Percentiles rank a stretch among this genome's conserved stretches.
These are phyloP conservation scores for Hyphopichia fennica DNA, from an alignment of 1,139 yeast species.

Conservation along the genomic window DNA sequence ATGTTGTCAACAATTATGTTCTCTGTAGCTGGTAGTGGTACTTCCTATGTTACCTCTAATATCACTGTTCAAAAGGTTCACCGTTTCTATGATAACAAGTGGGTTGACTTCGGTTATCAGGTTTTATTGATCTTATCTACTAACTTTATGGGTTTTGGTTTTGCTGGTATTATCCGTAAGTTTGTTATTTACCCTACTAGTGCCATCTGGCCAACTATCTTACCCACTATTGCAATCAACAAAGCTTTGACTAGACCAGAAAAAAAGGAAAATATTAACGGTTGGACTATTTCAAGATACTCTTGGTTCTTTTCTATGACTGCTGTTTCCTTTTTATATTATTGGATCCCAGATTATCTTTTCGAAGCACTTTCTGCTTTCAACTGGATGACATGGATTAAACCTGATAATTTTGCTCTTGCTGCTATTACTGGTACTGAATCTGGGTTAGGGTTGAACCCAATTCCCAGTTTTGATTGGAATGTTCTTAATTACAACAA, in stretches of 20 bases:
- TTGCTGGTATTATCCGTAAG: constrained; percentile 60
- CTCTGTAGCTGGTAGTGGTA: constrained; percentile 15
- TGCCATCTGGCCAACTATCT: constrained; percentile 56
- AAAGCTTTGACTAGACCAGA: constrained; percentile 49
- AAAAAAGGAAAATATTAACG: constrained; percentile 37
- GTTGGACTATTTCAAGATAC: constrained; percentile 36
- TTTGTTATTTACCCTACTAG: constrained; percentile 57
- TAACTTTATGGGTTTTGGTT: constrained; percentile 61
- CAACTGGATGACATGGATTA: constrained; percentile 42
- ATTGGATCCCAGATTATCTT: constrained; percentile 36
- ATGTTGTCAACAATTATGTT: constrained; percentile 27
- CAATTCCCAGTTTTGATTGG: constrained; percentile 58
- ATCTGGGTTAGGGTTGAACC: constrained; percentile 60
- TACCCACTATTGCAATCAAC: constrained; percentile 59
- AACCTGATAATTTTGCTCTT: constrained; percentile 31
- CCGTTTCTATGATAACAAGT: constrained; percentile 22
- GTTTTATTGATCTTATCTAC: constrained; percentile 50
- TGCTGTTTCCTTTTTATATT: constrained; percentile 27
- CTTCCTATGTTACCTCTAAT: constrained; percentile 21
- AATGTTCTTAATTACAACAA: constrained; percentile 23
- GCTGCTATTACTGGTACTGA: constrained; percentile 57
- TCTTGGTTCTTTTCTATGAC: constrained; percentile 25
- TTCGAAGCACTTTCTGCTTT: constrained; percentile 32
- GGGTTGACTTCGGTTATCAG: constrained; percentile 54
- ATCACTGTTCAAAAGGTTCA: constrained; percentile 18